A percentile compares a stretch with the other conserved stretches of the same genome.
These are phyloP conservation scores for Fistulinella prunicolor DNA, from an alignment of 768 basidiomycete species.

Conservation along the genomic window DNA sequence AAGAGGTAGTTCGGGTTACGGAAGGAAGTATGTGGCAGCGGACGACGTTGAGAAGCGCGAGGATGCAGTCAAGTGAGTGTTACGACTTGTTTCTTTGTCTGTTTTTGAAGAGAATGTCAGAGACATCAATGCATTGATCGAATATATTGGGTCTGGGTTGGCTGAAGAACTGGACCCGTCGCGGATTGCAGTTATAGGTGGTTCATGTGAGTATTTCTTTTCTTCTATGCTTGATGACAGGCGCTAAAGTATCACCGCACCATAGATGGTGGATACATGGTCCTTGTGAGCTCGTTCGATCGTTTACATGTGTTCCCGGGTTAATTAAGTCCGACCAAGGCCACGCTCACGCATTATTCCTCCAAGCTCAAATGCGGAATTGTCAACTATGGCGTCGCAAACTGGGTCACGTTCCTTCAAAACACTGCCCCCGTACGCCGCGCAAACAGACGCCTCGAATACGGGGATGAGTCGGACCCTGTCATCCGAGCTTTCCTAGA, in stretches of 20 bases:
- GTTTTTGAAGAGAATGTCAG: constrained; percentile 14
- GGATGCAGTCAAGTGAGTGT: constrained; percentile 39
- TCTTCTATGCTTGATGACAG: neutral
- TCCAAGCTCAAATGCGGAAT: constrained; percentile 39
- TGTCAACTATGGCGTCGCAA: constrained; percentile 39
- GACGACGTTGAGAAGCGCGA: constrained; percentile 44
- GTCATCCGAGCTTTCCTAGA: constrained; percentile 37
- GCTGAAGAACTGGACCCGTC: constrained; percentile 32
- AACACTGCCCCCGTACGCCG: constrained; percentile 39
- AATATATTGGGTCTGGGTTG: constrained; percentile 33
- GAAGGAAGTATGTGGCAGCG: constrained; percentile 36
- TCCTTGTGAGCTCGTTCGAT: constrained; percentile 28
- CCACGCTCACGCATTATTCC: constrained; percentile 41
- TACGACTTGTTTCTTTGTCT: neutral
- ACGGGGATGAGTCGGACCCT: constrained; percentile 40
- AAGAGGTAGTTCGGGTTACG: constrained; percentile 42
- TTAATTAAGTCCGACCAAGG: constrained; percentile 25
- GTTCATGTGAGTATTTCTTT: constrained; percentile 33
- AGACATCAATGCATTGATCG: constrained; percentile 39
- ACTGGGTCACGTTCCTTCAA: constrained; percentile 42
- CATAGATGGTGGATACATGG: constrained; percentile 41
- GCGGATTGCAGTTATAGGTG: constrained; percentile 42
- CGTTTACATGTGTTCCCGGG: neutral
- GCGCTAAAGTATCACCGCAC: neutral
- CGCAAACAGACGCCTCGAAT: constrained; percentile 36